Percentiles rank a stretch among this genome's conserved stretches.
phyloP scores from a whole-genome alignment of 768 basidiomycete species.

The Heimioporus sp. region DNA sequence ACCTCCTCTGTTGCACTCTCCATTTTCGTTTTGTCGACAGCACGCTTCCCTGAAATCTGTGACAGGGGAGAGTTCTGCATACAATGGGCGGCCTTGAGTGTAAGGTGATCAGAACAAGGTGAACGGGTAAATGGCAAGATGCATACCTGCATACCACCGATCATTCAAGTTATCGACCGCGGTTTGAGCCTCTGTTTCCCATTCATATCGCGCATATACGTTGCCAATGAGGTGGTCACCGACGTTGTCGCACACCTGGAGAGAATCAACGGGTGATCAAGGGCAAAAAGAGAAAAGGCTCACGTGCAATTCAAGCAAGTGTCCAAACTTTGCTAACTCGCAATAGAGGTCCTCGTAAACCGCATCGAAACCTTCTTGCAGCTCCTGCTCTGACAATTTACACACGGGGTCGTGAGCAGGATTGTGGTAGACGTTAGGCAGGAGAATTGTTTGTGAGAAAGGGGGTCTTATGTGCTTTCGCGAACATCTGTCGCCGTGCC shows the following conservation, averaged over 20 bases:
- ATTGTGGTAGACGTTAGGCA: constrained; percentile 98
- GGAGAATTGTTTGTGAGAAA: constrained; percentile 94
- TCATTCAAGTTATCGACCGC: constrained; percentile 94
- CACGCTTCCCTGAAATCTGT: constrained; percentile 99
- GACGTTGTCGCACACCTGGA: constrained; percentile 94
- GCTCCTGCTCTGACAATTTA: constrained; percentile 82
- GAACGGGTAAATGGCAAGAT: background rate
- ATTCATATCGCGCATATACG: constrained; percentile 97
- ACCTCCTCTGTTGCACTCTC: constrained; percentile 95
- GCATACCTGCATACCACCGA: constrained; percentile 94
- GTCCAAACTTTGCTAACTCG: constrained; percentile 92
- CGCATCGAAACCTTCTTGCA: constrained; percentile 89
- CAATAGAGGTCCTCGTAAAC: constrained; percentile 96
- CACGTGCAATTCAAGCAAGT: constrained; percentile 93
- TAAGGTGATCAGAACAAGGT: background rate
- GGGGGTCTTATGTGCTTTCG: constrained; percentile 98
- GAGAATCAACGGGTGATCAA: background rate
- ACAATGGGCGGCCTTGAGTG: constrained; percentile 80
- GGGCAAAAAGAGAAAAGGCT: constrained; percentile 25
- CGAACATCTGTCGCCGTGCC: constrained; percentile 97
- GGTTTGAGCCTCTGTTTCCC: constrained; percentile 95
- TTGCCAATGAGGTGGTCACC: constrained; percentile 99
- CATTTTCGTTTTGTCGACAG: constrained; percentile 98
- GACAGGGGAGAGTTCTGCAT: constrained; percentile 96
- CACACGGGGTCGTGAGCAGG: constrained; percentile 91